A percentile compares a stretch with the other conserved stretches of the same genome.
These are phyloP conservation scores for Stenogyne calaminthoides DNA, from an alignment of 305 asterid species.

Conservation along the genomic window DNA sequence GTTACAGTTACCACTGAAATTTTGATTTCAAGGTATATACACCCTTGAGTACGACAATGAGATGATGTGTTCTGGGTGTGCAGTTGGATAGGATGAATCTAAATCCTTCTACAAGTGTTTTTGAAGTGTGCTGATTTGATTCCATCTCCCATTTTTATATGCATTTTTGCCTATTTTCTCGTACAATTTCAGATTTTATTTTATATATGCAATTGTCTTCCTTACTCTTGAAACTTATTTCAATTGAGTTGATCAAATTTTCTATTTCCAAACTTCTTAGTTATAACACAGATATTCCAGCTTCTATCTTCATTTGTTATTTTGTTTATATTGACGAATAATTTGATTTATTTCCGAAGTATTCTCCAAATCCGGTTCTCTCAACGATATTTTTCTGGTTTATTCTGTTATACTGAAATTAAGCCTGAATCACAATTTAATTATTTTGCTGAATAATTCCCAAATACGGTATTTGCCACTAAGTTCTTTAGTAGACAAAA, in stretches of 20 bases:
- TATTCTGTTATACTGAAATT: background rate
- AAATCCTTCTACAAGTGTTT: background rate
- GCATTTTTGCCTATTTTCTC: background rate
- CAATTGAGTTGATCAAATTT: background rate
- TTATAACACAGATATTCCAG: background rate
- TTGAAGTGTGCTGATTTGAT: background rate
- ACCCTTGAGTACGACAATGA: background rate
- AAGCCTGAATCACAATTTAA: background rate
- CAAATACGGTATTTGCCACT: background rate
- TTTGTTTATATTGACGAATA: background rate
- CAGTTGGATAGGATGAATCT: background rate
- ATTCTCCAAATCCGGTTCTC: background rate
- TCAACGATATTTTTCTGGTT: background rate
- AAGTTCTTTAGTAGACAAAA: background rate
- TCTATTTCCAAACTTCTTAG: too few species aligned
- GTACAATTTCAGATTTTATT: background rate
- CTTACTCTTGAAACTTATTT: background rate
- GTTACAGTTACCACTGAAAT: background rate
- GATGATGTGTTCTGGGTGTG: background rate
- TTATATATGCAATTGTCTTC: background rate
- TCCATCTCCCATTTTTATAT: background rate
- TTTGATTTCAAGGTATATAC: background rate
- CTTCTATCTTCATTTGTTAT: background rate
- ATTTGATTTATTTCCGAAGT: background rate
- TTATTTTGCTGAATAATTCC: background rate